These are phyloP conservation scores for Geotrichum restrictum DNA, from an alignment of 1,139 yeast species.

Conservation along the genomic window DNA sequence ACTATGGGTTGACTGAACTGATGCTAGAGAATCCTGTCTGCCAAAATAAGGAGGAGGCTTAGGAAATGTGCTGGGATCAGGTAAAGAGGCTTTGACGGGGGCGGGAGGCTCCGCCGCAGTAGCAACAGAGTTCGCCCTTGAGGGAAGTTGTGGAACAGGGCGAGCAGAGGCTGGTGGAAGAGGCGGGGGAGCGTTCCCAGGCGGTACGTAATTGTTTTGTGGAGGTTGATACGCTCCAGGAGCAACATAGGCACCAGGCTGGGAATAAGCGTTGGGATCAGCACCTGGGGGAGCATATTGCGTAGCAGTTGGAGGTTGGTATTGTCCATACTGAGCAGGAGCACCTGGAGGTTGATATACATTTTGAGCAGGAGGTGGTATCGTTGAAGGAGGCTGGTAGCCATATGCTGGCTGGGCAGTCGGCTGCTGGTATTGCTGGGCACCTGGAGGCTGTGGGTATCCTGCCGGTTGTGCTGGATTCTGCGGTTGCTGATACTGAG, in stretches of 20 bases:
- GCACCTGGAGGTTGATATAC: background rate
- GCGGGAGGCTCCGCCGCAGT: constrained; percentile 4
- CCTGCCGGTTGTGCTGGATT: background rate
- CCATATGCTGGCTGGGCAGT: background rate
- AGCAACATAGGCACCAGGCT: background rate
- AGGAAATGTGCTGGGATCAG: constrained; percentile 21
- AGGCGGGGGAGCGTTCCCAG: constrained; percentile 11
- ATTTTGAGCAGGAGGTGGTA: background rate
- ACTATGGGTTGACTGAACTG: constrained; percentile 5
- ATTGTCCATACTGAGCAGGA: constrained; percentile 7
- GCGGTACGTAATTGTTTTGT: constrained; percentile 8
- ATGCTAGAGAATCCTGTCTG: background rate
- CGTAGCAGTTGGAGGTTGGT: constrained; percentile 8
- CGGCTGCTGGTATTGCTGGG: background rate
- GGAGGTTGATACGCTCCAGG: constrained; percentile 8
- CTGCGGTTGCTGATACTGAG: constrained; percentile 8
- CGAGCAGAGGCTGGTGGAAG: background rate
- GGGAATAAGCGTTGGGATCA: background rate
- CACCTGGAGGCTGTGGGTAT: too few species aligned
- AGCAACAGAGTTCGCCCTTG: constrained; percentile 7
- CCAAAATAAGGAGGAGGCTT: constrained; percentile 16
- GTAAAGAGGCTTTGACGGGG: constrained; percentile 15
- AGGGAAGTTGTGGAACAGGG: constrained; percentile 16
- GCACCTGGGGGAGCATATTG: background rate
- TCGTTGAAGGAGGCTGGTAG: background rate